phyloP scores from a whole-genome alignment of 208 protist genomes.

The Histomonas meleagridis region DNA sequence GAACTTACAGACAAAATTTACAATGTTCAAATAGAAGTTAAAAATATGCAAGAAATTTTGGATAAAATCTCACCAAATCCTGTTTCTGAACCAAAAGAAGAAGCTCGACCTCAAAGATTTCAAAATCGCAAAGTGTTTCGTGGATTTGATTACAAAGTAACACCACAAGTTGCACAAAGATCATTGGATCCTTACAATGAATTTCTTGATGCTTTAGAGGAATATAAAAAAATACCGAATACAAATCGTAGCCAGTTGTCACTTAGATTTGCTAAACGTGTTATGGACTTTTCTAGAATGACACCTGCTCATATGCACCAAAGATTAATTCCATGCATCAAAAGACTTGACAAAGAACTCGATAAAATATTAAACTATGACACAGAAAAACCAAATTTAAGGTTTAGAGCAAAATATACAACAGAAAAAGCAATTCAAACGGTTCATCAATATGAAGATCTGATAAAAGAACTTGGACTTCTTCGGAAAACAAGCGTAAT shows the following conservation, averaged over 20 bases:
- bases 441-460: neutral
- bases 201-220: neutral
- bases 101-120: neutral
- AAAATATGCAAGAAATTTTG: neutral
- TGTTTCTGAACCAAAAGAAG: constrained; percentile 1
- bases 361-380: neutral
- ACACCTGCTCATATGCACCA: neutral
- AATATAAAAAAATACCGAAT: constrained; percentile 1
- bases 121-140: neutral
- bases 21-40: neutral
- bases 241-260: neutral
- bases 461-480: neutral
- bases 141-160: neutral
- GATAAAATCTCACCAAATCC: neutral
- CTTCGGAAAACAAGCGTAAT: neutral
- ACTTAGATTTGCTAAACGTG: neutral
- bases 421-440: neutral
- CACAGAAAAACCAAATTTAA: neutral
- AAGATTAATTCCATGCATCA: neutral
- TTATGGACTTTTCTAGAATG: neutral
- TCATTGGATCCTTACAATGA: neutral
- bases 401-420: neutral
- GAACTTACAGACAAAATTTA: neutral
- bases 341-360: neutral
- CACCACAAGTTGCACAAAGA: neutral